Base-by-base conservation (phyloP, 75 land plant species). In the Picea sitchensis region DNA sequence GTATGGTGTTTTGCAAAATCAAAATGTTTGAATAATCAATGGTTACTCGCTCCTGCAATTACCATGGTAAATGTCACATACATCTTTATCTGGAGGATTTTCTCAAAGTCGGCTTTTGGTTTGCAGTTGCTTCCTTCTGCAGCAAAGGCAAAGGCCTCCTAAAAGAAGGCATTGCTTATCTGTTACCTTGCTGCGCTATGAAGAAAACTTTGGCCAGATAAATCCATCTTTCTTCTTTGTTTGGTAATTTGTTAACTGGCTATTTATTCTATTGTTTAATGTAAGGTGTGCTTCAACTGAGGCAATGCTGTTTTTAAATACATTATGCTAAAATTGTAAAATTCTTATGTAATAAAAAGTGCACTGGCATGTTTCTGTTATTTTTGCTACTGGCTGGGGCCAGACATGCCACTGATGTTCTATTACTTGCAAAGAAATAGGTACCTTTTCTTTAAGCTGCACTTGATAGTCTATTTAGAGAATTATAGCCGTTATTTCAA, bases 81-180 rank as follows among this genome's bases (percentile, higher is more conserved):
- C 47, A 38, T 44, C 9, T 36, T 26, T 56, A 26, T 15, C 14
- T 76, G 38, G 2, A 57, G 0, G 20, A 14, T 75, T 3, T 41
- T 57, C 76, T 56, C 14, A 75, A 18, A 54, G 59, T 3, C 0
- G 13, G n/a, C 31, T 58, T 75, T 69, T 15, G 18, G 18, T 60
- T 71, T 64, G 76, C 81, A 83, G 84, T 80, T 83, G 67, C 84
- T 83, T 73, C 84, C 84, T 61, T 4, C 84, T 2, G 76, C 82
- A 79, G 54, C 65, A 73, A 83, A 80, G 82, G 76, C 51, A 20
- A 83, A 83, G 57, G 5, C 67, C n/a, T 5, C 56, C 1, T 83
- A 65, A 82, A 60, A 32, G 65, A 56, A 59, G 18, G 80, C 51
- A 58, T 21, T 4, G 3, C 3, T 44, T 44, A 44, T 80, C 30